These are phyloP conservation scores for Leccinum glutinopallens DNA, from an alignment of 1,284 basidiomycete species.

Conservation along the genomic window DNA sequence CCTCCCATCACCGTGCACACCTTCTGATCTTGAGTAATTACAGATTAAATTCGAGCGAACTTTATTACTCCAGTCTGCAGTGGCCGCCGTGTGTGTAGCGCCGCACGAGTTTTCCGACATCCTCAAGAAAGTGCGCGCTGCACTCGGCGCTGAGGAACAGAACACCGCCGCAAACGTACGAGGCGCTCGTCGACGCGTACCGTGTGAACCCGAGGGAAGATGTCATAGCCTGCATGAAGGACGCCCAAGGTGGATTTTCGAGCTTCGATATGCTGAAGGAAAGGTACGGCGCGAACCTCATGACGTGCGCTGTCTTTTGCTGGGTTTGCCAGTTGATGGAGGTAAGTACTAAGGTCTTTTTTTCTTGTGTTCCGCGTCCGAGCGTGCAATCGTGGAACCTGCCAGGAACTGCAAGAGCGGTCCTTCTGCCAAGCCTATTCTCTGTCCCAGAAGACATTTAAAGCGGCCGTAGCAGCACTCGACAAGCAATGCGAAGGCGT, in stretches of 20 bases:
- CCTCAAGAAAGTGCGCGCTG: constrained; percentile 29
- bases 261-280: constrained; percentile 21
- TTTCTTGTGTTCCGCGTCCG: neutral
- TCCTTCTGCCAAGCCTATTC: constrained; percentile 23
- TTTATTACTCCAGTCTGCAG: constrained; percentile 31
- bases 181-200: constrained; percentile 23
- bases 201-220: constrained; percentile 14
- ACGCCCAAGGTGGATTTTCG: constrained; percentile 27
- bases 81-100: constrained; percentile 28
- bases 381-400: neutral
- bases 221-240: constrained; percentile 33
- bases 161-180: constrained; percentile 16
- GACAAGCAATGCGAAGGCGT: constrained; percentile 31
- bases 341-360: constrained; percentile 16
- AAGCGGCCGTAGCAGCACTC: constrained; percentile 19
- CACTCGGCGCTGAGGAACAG: constrained; percentile 15
- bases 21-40: neutral
- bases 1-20: neutral
- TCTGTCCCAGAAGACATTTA: constrained; percentile 22
- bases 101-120: constrained; percentile 25
- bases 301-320: constrained; percentile 29
- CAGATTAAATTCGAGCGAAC: constrained; percentile 28
- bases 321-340: constrained; percentile 38
- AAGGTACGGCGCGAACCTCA: constrained; percentile 18
- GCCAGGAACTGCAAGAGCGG: constrained; percentile 30